Conservation (phyloP, 2,329 filamentous ascomycete genomes). For the Aphanoascus verrucosus region DNA sequence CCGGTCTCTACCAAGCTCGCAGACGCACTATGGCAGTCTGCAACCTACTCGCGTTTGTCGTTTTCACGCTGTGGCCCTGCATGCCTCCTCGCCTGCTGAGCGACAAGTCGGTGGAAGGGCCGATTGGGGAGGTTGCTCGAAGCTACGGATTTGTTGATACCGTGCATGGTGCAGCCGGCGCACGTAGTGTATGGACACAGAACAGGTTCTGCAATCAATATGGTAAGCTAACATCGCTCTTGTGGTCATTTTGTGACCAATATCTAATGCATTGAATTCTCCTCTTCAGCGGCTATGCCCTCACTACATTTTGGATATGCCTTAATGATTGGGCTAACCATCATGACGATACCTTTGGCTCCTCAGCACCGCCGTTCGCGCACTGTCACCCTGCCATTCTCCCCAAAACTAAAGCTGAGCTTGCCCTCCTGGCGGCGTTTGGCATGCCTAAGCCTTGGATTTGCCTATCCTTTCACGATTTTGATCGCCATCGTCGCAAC, state of each 20-base stretch:
- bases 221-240: slow-evolving; percentile 34
- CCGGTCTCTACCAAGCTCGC: slow-evolving; percentile 45
- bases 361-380: slow-evolving; percentile 41
- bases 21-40: slow-evolving; percentile 48
- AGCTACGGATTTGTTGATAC: slow-evolving; percentile 51
- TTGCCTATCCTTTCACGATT: slow-evolving; percentile 55
- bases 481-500: slow-evolving; percentile 59
- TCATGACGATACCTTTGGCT: slow-evolving; percentile 54
- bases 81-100: slow-evolving; percentile 51
- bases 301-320: slow-evolving; percentile 67
- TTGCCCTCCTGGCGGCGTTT: slow-evolving; percentile 44
- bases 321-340: slow-evolving; percentile 59
- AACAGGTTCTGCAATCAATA: slow-evolving; percentile 69
- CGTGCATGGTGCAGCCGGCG: slow-evolving; percentile 46
- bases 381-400: slow-evolving; percentile 25
- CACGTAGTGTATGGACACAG: slow-evolving; percentile 60
- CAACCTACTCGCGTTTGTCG: slow-evolving; percentile 49
- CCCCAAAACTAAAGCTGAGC: slow-evolving; percentile 22
- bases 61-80: slow-evolving; percentile 51
- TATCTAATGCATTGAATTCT: not conserved
- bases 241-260: slow-evolving; percentile 9
- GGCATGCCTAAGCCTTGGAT: slow-evolving; percentile 42
- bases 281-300: slow-evolving; percentile 54
- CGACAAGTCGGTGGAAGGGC: slow-evolving; percentile 44
- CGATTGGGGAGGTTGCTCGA: slow-evolving; percentile 48